Base-by-base conservation (phyloP, 2,329 filamentous ascomycete species). In the Phialocephala subalpina region DNA sequence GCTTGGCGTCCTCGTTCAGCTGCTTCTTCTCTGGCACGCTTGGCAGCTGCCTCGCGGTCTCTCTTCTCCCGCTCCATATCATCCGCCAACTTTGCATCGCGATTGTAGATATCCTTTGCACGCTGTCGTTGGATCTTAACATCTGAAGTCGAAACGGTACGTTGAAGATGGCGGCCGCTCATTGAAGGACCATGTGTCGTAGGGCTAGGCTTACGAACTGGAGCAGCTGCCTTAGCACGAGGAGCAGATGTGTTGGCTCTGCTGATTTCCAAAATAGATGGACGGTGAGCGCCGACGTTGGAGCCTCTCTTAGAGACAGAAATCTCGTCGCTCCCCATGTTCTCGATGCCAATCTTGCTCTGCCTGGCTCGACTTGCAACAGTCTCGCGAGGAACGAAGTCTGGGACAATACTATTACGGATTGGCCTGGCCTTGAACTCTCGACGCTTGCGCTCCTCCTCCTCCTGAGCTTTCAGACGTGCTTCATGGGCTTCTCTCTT, bases 381-480 rank as follows among this genome's bases (percentile, higher is more conserved):
- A 12, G 86, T 90, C 56, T 87, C 86, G 29, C 87, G 85, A 45
- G 86, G 86, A 6, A 81, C 75, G 60, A 69, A 69, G 33, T 63
- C 67, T 22, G 73, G 69, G 55, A 76, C 77, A 20, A 81, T 74
- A 62, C 80, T 83, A 61, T 80, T 77, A 49, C 83, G 83, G 42
- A 87, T 74, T 20, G 88, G 87, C 40, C 82, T 82, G 6, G 87
- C 88, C 75, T 89, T 90, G 80, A 90, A 90, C 72, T 90, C 86
- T 63, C 87, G 85, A 63, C 83, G 82, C 75, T 82, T 86, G 27
- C 80, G 83, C 67, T 87, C 85, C 70, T 89, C 87, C 69, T 89
- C 87, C 71, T 87, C 86, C 71, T 89, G 82, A 3, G 81, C 82
- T 67, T 80, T 83, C 52, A 90, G 77, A 68, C 82, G 84, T 64